phyloP scores from a whole-genome alignment of 129 eudicot genomes.

The Arctium minus region DNA sequence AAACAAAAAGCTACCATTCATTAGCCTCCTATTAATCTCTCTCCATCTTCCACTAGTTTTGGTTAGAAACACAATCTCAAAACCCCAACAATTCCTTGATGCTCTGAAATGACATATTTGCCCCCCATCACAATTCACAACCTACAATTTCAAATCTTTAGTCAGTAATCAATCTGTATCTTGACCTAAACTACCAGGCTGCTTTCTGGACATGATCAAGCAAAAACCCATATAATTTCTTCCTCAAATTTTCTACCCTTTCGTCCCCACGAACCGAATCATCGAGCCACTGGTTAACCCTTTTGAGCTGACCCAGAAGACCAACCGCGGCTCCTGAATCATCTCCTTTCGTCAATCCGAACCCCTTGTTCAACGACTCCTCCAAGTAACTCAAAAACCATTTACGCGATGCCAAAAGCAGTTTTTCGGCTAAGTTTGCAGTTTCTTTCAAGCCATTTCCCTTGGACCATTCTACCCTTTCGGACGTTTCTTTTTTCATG shows the following conservation, averaged over 20 bases:
- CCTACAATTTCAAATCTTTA: slow-evolving; percentile 18
- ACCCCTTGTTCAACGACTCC: slow-evolving; percentile 40
- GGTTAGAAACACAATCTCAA: slow-evolving; percentile 20
- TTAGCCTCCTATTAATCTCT: slow-evolving; percentile 13
- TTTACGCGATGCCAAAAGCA: slow-evolving; percentile 39
- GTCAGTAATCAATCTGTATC: slow-evolving; percentile 36
- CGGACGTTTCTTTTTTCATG: slow-evolving; percentile 19
- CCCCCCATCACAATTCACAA: slow-evolving; percentile 10
- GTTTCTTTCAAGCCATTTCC: slow-evolving; percentile 56
- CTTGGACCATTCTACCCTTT: slow-evolving; percentile 33
- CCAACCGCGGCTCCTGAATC: slow-evolving; percentile 31
- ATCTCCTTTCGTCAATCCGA: slow-evolving; percentile 39
- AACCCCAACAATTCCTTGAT: slow-evolving; percentile 8
- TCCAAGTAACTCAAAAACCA: slow-evolving; percentile 80
- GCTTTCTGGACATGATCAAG: slow-evolving; percentile 54
- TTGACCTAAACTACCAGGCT: slow-evolving; percentile 40
- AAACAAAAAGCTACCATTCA: slow-evolving; percentile 8
- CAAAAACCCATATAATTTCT: slow-evolving; percentile 52
- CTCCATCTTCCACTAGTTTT: slow-evolving; percentile 19
- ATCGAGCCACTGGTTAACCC: slow-evolving; percentile 74
- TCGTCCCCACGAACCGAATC: slow-evolving; percentile 40
- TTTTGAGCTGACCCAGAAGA: slow-evolving; percentile 64
- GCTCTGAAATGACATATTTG: slow-evolving; percentile 20
- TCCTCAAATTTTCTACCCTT: slow-evolving; percentile 54
- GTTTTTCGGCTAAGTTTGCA: slow-evolving; percentile 48